Evolutionary conservation across 2,329 filamentous ascomycete species (phyloP), one percentile per base, ranked within the genome.

Genomic region (Sarocladium strictum): DNA sequence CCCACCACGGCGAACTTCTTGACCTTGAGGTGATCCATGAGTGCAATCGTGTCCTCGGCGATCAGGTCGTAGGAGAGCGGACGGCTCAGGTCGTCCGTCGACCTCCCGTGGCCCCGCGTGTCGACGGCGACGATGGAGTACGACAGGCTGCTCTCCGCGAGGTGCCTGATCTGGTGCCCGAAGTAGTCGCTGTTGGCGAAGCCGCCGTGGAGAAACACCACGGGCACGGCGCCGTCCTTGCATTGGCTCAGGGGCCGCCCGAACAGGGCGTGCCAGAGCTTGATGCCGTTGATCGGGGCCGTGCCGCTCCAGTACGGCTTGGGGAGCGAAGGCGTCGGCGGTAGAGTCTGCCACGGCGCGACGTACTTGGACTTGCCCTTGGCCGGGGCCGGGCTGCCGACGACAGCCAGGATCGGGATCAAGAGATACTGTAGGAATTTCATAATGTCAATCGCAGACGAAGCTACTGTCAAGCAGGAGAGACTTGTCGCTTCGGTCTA

Each of bases 131-230:
- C 26, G 26, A 45, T 6, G 10, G 41, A 7, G 21, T 45, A 45
- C 4, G 41, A 21, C n/a, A n/a, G n/a, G n/a, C n/a, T n/a, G 5
- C 10, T 10, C 5, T 23, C 23, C 41, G 21, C 5, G 9, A 45
- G 41, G 21, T 23, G 11, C 17, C 21, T 6, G 21, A 45, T 45
- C 21, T 45, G 41, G 10, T 45, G 10, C 5, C 6, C 41, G 26
- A 23, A 45, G 41, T 45, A 45, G 23, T 45, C 41, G 41, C 41
- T 45, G 41, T 45, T 45, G 17, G 19, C 41, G 17, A 45, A 45
- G 21, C 41, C 41, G 6, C 41, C 41, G 21, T 45, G 41, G 9
- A 45, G 41, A 21, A 45, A 45, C 6, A 45, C 41, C 5, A 45
- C 41, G 17, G 41, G 41, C 17, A 5, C 26, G 6, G 11, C 9